These are phyloP conservation scores for Penicillium canariense DNA, from an alignment of 495 filamentous ascomycete genomes.

Conservation along the genomic window DNA sequence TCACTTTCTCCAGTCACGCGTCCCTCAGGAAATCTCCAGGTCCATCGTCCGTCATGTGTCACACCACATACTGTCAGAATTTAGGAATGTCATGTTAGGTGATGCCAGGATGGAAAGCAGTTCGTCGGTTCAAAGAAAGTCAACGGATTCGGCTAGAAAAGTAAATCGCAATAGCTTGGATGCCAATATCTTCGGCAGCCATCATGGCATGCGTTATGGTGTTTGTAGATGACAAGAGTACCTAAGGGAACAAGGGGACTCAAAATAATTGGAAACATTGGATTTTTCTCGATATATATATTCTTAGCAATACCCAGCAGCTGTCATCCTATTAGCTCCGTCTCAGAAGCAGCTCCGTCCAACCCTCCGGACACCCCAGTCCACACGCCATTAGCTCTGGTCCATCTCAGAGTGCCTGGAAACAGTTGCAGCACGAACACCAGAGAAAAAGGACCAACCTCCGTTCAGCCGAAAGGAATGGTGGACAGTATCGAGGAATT, in stretches of 20 bases:
- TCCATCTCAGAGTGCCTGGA: background rate
- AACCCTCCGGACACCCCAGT: background rate
- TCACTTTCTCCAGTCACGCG: too few species aligned
- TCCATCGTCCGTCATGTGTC: too few species aligned
- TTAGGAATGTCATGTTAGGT: too few species aligned
- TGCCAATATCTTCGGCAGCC: constrained; percentile 86
- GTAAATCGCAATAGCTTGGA: constrained; percentile 99
- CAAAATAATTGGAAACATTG: background rate
- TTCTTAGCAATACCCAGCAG: background rate
- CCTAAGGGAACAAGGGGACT: background rate
- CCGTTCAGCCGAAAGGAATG: constrained; percentile 4
- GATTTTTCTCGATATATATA: background rate
- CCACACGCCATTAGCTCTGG: background rate
- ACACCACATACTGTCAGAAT: too few species aligned
- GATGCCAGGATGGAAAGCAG: constrained; percentile 15
- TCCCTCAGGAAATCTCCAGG: too few species aligned
- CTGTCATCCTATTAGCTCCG: background rate
- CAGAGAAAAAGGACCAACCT: constrained; percentile 2
- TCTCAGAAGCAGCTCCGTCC: background rate
- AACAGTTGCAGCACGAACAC: background rate
- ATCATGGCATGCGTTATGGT: background rate
- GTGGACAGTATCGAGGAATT: background rate
- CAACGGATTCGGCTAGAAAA: constrained; percentile 84
- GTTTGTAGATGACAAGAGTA: background rate
- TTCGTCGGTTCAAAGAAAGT: background rate